Evolutionary conservation across 2,329 filamentous ascomycete species (phyloP), one percentile per base, ranked within the genome.

Genomic region (Thielaviopsis punctulata): DNA sequence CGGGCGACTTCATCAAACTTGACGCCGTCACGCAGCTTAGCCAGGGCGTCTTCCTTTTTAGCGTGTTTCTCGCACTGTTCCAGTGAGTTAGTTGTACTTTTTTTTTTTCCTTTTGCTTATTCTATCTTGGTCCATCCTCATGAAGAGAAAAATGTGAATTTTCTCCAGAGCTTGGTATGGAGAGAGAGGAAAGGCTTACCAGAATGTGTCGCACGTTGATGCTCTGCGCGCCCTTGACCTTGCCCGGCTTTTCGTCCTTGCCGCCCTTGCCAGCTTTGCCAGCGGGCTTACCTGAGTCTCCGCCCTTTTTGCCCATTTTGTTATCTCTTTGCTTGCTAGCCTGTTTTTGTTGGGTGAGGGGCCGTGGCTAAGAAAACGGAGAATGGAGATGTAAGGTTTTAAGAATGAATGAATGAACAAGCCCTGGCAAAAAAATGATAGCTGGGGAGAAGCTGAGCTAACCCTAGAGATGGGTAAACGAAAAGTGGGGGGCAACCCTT

Each of bases 161-260:
- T n/a, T n/a, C n/a, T n/a, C n/a, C n/a, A n/a, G n/a, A n/a, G n/a
- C n/a, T n/a, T n/a, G n/a, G n/a, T n/a, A n/a, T n/a, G n/a, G n/a
- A n/a, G n/a, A n/a, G n/a, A n/a, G n/a, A 4, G n/a, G n/a, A 36
- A 36, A 27, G n/a, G 56, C 64, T 51, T 58, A 75, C 73, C 60
- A 85, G 65, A 55, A 87, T 86, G 64, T 88, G 84, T 41, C 84
- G 76, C 50, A 84, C 81, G 61, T 86, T 85, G 67, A 87, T 84
- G 54, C 72, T 72, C 60, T 81, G 79, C 1, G 79, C 80, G 22
- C 77, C 73, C 61, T 80, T 83, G 53, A 70, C 67, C 58, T 75
- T 75, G 43, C 62, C 62, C 10, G 59, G 56, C 25, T 62, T 62
- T 15, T 55, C 53, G 52, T 71, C 70, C 56, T 70, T 69, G 50